A percentile compares a stretch with the other conserved stretches of the same genome.
Conservation (phyloP, 1,139 yeast species). For the Pichia sp. region DNA sequence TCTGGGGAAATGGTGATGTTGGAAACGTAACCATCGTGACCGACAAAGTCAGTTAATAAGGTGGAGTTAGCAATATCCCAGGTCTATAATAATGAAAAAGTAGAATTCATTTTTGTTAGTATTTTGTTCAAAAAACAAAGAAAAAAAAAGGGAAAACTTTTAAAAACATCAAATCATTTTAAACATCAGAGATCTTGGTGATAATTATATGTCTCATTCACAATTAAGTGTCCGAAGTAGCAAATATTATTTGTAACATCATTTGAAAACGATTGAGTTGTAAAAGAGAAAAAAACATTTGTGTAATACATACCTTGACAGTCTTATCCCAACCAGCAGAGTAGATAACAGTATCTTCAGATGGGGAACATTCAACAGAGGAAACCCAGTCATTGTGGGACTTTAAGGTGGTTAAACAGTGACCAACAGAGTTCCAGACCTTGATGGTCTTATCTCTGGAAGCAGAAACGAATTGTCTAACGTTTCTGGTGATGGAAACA, state of each 20-base stretch:
- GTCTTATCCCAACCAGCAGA: constrained; percentile 99
- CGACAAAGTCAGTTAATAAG: constrained; percentile 93
- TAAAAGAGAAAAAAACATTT: constrained; percentile 10
- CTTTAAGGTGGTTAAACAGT: constrained; percentile 88
- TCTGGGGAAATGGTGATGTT: constrained; percentile 98
- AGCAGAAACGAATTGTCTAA: constrained; percentile 98
- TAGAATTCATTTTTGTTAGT: neutral
- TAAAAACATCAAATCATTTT: neutral
- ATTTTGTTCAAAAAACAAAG: neutral
- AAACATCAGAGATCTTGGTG: constrained; percentile 98
- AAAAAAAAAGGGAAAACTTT: neutral
- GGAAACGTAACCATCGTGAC: constrained; percentile 99
- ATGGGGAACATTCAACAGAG: constrained; percentile 92
- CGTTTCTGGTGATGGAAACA: constrained; percentile 93
- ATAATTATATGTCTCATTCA: constrained; percentile 93
- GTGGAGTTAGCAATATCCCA: constrained; percentile 79
- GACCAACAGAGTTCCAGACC: constrained; percentile 99
- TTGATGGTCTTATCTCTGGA: constrained; percentile 98
- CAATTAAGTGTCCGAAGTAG: constrained; percentile 92
- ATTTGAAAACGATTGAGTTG: constrained; percentile 25
- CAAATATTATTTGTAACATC: constrained; percentile 77
- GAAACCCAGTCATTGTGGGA: constrained; percentile 99
- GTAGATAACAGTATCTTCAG: constrained; percentile 59
- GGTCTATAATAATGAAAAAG: constrained; percentile 41
- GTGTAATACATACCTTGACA: constrained; percentile 79